Base-by-base conservation (phyloP, 495 filamentous ascomycete species). In the Penicillium fimorum region DNA sequence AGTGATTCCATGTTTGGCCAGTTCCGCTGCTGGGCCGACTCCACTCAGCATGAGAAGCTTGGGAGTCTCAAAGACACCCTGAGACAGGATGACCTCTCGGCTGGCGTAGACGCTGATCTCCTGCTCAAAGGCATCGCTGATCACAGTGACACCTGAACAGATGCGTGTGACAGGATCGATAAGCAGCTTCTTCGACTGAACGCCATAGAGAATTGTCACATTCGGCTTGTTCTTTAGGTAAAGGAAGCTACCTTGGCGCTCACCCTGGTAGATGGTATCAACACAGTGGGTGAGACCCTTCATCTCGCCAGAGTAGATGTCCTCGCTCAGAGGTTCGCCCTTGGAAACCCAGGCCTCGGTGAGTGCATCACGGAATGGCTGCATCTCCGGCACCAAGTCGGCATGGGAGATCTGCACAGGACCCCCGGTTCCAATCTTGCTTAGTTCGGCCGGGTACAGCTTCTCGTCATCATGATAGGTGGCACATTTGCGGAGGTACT, bases 221-320 rank as follows among this genome's bases (percentile, higher is more conserved):
- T 87, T 87, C 1, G 74, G 68, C 66, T 84, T 85, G 59, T 76
- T 70, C 47, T 73, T 58, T 24, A 87, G 56, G 57, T 77, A 85
- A 7, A 79, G 59, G 58, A 69, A 81, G 50, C 77, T 81, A 1
- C 76, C 75, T 24, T 77, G 79, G 47, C 84, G 81, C 60, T 75
- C 66, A 24, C 84, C 83, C 46, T 82, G 69, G 70, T 86, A 83
- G 58, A 84, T 83, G 43, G 75, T 78, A 62, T 82, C 77, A 11
- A 82, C 69, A 60, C 77, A 80, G 57, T 83, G 75, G 44, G 72
- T 74, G 6, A 85, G 74, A 9, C 84, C 84, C 38, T 70, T 57
- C 80, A 82, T 79, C 12, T 73, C 70, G n/a, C 82, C 84, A 35
- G 71, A 72, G 66, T 78, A 82, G 54, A 87, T 78, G 35, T 85